Evolutionary conservation across 176 grass and related monocot genomes (phyloP).

Genomic region (Aegilops speltoides): DNA sequence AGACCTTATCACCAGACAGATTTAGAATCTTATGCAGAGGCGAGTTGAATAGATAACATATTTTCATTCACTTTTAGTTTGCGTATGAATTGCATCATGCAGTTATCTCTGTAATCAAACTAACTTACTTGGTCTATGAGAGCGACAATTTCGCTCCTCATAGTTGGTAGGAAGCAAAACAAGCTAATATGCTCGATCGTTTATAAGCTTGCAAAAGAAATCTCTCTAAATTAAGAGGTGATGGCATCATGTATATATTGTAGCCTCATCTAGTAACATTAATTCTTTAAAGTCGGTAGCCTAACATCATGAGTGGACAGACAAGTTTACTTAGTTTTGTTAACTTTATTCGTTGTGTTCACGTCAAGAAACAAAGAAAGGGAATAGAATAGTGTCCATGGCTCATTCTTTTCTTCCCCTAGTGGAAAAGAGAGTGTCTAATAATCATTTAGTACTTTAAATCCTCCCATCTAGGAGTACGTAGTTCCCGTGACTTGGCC

Average conservation of each 20-base stretch:
- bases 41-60: neutral
- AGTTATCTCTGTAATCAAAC: neutral
- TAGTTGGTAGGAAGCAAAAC: neutral
- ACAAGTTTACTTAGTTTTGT: neutral
- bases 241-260: neutral
- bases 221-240: neutral
- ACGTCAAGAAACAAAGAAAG: conserved; percentile 16
- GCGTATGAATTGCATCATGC: neutral
- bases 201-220: neutral
- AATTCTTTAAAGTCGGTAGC: neutral
- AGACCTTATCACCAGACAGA: neutral
- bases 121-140: neutral
- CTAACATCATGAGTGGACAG: conserved; percentile 17
- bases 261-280: neutral
- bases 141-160: neutral
- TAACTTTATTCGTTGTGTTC: conserved; percentile 29
- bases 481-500: neutral
- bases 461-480: neutral
- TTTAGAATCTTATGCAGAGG: neutral
- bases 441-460: neutral
- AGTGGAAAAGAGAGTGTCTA: neutral
- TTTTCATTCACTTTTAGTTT: neutral
- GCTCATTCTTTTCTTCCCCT: neutral
- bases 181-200: neutral
- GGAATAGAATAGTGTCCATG: neutral